Evolutionary conservation across 257 asterid genomes (phyloP).

Genomic region (Cruciata laevipes): DNA sequence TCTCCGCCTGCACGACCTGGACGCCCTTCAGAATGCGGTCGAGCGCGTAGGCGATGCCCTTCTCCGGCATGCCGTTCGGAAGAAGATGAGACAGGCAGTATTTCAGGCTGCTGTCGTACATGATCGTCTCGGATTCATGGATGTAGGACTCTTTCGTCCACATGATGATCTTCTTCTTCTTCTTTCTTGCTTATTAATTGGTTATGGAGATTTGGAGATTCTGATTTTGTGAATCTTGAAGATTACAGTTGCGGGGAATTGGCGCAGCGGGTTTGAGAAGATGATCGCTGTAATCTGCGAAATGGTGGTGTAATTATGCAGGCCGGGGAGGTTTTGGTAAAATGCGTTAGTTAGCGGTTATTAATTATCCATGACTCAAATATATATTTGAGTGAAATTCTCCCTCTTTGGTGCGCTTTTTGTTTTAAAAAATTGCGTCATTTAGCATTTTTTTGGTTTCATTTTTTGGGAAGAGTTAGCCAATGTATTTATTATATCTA

Average conservation of each 20-base stretch:
- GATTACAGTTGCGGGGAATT: no score
- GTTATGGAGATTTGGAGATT: neutral
- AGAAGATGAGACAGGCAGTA: neutral
- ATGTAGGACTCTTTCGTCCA: neutral
- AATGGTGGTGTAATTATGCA: neutral
- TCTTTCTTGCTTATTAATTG: neutral
- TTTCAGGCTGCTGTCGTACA: neutral
- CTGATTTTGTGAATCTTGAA: neutral
- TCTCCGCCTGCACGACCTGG: neutral
- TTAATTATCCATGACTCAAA: neutral
- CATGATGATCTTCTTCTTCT: neutral
- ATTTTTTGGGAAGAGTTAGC: neutral
- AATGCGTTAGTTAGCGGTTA: neutral
- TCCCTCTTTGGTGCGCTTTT: neutral
- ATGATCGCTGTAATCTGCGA: neutral
- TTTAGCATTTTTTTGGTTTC: neutral
- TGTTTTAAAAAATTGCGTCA: neutral
- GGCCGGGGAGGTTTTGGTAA: no score
- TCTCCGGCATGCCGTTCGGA: neutral
- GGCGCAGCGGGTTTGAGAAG: neutral
- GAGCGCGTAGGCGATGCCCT: neutral
- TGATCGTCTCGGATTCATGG: neutral
- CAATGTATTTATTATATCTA: neutral
- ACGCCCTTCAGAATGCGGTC: neutral
- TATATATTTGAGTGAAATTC: neutral